phyloP scores from a whole-genome alignment of 2,329 filamentous ascomycete genomes.

The Bisporella sp. region DNA sequence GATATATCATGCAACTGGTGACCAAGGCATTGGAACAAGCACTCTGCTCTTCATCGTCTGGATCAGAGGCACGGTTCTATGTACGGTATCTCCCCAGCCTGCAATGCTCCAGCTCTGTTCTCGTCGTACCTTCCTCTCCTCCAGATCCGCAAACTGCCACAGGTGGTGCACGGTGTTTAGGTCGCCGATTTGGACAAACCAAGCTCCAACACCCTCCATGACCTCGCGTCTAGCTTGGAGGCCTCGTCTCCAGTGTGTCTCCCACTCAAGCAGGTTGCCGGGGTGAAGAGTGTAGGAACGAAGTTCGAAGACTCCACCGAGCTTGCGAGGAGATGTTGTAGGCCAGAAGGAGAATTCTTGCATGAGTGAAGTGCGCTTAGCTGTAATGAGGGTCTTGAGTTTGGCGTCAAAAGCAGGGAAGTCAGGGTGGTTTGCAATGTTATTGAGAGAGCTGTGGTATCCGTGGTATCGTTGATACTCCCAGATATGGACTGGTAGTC shows the following conservation, averaged over 20 bases:
- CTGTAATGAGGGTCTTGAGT: slow-evolving; percentile 76
- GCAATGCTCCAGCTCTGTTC: slow-evolving; percentile 95
- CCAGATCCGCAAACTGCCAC: slow-evolving; percentile 96
- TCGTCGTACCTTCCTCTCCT: slow-evolving; percentile 82
- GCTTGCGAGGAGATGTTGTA: slow-evolving; percentile 78
- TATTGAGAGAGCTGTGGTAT: slow-evolving; percentile 86
- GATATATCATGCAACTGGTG: slow-evolving; percentile 59
- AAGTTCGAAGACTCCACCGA: slow-evolving; percentile 91
- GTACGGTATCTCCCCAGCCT: slow-evolving; percentile 94
- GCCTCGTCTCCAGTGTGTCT: slow-evolving; percentile 93
- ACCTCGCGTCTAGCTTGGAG: slow-evolving; percentile 87
- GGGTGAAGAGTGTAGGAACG: slow-evolving; percentile 95
- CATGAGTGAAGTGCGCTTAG: slow-evolving; percentile 89
- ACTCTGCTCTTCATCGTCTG: slow-evolving; percentile 95
- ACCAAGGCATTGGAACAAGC: slow-evolving; percentile 93
- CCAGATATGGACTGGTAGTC: slow-evolving; percentile 84
- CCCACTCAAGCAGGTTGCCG: slow-evolving; percentile 95
- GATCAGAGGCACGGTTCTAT: slow-evolving; percentile 96
- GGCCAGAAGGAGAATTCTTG: slow-evolving; percentile 99
- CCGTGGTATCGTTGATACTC: slow-evolving; percentile 97
- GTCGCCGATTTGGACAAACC: slow-evolving; percentile 98
- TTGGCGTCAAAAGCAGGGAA: slow-evolving; percentile 78
- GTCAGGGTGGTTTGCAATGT: slow-evolving; percentile 75
- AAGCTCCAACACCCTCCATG: slow-evolving; percentile 97
- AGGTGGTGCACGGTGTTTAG: slow-evolving; percentile 96